Evolutionary conservation across 163 green algal genomes (phyloP).

Genomic region (Chlorella variabilis): DNA sequence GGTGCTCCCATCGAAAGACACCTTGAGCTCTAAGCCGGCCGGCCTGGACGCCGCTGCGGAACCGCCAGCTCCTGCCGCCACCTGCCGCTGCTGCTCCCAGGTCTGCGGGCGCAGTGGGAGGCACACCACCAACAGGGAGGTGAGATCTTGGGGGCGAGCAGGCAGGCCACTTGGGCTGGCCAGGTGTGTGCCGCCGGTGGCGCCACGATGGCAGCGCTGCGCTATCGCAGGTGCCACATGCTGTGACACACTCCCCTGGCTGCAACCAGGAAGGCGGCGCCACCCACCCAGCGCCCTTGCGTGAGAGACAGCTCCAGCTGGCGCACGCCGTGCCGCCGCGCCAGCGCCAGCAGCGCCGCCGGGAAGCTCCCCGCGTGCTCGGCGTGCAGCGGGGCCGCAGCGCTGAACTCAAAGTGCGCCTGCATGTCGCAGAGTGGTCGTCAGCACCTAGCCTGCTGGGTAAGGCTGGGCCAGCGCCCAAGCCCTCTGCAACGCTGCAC

Average conservation of each 20-base stretch:
- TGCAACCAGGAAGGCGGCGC: too few species aligned
- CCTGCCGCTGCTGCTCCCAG: slow-evolving; percentile 9
- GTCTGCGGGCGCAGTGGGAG: background rate
- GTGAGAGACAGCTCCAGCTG: slow-evolving; percentile 62
- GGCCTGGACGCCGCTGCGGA: slow-evolving; percentile 30
- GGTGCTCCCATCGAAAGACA: background rate
- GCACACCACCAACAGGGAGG: background rate
- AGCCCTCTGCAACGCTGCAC: background rate
- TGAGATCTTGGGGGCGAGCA: background rate
- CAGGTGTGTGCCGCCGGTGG: background rate
- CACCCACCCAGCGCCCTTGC: slow-evolving; percentile 60
- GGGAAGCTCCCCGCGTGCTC: slow-evolving; percentile 33
- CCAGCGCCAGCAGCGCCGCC: slow-evolving; percentile 45
- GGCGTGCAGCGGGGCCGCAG: background rate
- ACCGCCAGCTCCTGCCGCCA: background rate
- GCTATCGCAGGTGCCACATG: too few species aligned
- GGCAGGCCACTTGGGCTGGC: background rate
- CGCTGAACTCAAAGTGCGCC: slow-evolving; percentile 20
- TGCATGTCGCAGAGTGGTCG: background rate
- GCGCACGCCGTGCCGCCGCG: slow-evolving; percentile 23
- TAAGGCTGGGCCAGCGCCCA: too few species aligned
- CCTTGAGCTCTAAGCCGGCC: background rate
- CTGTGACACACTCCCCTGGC: too few species aligned
- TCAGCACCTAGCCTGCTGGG: too few species aligned
- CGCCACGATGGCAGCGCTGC: background rate